phyloP scores from a whole-genome alignment of 1,139 yeast species.

The Pichia kudriavzevii region DNA sequence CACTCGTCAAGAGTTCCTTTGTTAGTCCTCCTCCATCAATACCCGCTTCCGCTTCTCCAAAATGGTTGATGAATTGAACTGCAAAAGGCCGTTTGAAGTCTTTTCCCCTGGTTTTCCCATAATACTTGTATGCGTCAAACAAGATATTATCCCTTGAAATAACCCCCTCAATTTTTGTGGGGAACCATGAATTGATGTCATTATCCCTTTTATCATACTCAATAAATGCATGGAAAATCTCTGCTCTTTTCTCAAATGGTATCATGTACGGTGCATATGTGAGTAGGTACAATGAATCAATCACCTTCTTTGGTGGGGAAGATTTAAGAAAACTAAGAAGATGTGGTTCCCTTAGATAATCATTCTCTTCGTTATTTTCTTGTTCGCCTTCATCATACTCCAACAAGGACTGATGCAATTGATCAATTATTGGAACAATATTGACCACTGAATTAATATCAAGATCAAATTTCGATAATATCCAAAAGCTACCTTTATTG shows the following conservation, averaged over 20 bases:
- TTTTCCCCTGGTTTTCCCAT: conserved; percentile 44
- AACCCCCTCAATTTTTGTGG: conserved; percentile 36
- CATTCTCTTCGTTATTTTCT: conserved; percentile 1
- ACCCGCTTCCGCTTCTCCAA: conserved; percentile 74
- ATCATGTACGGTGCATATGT: conserved; percentile 71
- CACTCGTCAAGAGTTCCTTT: conserved; percentile 76
- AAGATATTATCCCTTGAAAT: conserved; percentile 63
- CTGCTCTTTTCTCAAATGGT: conserved; percentile 67
- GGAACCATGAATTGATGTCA: conserved; percentile 14
- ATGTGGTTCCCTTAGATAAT: conserved; percentile 6
- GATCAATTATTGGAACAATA: conserved; percentile 16
- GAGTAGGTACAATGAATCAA: conserved; percentile 37
- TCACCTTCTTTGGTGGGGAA: conserved; percentile 26
- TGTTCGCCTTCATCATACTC: conserved; percentile 15
- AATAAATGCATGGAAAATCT: conserved; percentile 60
- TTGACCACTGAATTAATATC: conserved; percentile 16
- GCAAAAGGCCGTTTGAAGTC: conserved; percentile 52
- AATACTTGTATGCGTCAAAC: conserved; percentile 65
- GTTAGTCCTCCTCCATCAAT: conserved; percentile 97
- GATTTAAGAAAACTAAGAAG: conserved; percentile 1
- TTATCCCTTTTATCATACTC: conserved; percentile 35
- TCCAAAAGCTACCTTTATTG: conserved; percentile 55
- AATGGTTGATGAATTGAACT: conserved; percentile 62
- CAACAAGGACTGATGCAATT: conserved; percentile 17
- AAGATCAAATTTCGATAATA: conserved; percentile 13